Base-by-base conservation (phyloP, 805 yeast species). In the Sugiyamaella lignohabitans region DNA sequence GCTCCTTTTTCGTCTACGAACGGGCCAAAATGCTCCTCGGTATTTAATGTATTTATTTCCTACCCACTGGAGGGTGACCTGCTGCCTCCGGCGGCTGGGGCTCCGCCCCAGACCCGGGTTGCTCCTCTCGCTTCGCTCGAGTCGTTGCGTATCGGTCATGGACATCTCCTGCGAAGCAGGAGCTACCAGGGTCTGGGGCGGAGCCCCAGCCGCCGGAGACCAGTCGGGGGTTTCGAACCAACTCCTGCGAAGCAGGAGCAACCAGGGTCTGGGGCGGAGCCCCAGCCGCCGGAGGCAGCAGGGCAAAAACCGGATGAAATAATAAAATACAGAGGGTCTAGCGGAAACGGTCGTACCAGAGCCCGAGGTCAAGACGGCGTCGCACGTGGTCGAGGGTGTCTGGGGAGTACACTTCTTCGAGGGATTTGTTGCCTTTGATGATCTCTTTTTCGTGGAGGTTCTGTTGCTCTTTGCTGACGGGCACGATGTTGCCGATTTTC, bases 1-100 rank as follows among this genome's bases (percentile, higher is more conserved):
- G 97, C 64, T 83, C 96, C 14, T 91, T 91, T 65, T 89, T 79
- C 62, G 96, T 91, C 32, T 93, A 93, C 66, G 98, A 91, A 66
- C 73, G 96, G 49, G 73, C 82, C 67, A 93, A 93, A 68, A 69
- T 69, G 56, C 64, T 72, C 45, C 65, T 93, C 45, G 84, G 86
- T 38, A 84, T 88, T 40, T 80, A 57, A 47, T 6, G 6, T n/a
- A n/a, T 5, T 16, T 35, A 6, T 35, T 16, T 19, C 8, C 11
- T 14, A 6, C 21, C 21, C 21, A 6, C 21, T 8, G 21, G 20
- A 37, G 14, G 14, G n/a, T 10, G n/a, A 27, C 32, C 32, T 27
- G 14, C 32, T 27, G 32, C 23, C 38, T 18, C 32, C 32, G 32
- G 32, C 32, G 32, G 32, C 32, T 14, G 32, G n/a, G 32, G 32